Evolutionary conservation across 1,284 basidiomycete species (phyloP).

Genomic region (Taiwanofungus camphoratus): DNA sequence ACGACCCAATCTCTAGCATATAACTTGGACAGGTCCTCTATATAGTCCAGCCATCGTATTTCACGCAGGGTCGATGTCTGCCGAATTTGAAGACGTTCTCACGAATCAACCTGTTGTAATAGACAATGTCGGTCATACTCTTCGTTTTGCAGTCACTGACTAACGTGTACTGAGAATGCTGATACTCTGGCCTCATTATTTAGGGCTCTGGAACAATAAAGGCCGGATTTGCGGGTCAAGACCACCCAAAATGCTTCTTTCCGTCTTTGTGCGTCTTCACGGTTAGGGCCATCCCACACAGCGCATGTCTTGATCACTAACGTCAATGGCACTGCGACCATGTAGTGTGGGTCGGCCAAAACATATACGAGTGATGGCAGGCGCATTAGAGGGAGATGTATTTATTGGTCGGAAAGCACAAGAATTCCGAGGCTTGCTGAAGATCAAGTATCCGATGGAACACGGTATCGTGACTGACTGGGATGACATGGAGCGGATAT

Average conservation of each 20-base stretch:
- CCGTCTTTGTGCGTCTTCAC: constrained; percentile 85
- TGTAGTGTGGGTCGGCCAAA: constrained; percentile 90
- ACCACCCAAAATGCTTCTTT: constrained; percentile 97
- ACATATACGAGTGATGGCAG: constrained; percentile 95
- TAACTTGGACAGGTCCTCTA: not conserved
- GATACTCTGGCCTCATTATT: constrained; percentile 3
- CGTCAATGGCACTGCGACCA: not conserved
- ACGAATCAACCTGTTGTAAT: constrained; percentile 94
- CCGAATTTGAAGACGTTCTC: constrained; percentile 85
- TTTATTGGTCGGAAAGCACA: constrained; percentile 94
- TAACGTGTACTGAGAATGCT: no score
- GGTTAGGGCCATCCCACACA: constrained; percentile 29
- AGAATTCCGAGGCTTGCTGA: constrained; percentile 88
- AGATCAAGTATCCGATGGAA: constrained; percentile 99
- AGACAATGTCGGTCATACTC: constrained; percentile 89
- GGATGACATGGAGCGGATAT: constrained; percentile 99
- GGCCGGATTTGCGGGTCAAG: constrained; percentile 95
- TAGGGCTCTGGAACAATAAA: constrained; percentile 97
- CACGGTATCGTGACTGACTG: constrained; percentile 93
- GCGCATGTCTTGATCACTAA: constrained; percentile 23
- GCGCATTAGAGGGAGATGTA: constrained; percentile 86
- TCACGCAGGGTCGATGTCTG: constrained; percentile 43
- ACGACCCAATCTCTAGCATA: no score
- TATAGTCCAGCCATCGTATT: constrained; percentile 1
- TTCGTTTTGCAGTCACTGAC: not conserved